Base-by-base conservation (phyloP, 768 basidiomycete species). In the Royoungia palumana region DNA sequence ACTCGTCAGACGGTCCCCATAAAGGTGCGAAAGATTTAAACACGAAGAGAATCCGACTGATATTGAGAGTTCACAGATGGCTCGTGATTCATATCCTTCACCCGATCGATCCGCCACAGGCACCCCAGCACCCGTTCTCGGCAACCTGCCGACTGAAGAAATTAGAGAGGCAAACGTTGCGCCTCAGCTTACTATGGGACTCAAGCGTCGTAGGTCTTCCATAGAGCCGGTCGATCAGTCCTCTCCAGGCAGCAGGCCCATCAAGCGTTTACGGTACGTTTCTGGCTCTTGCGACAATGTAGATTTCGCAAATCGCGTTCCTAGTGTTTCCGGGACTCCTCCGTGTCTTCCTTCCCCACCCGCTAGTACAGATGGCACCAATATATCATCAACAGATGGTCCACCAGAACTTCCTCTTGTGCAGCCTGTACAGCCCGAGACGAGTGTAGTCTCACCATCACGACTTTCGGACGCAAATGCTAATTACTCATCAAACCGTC, bases 391-490 rank as follows among this genome's bases (percentile, higher is more conserved):
- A 14, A 14, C 6, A 7, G 14, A 32, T 5, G 14, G 32, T 6
- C 16, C 32, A 16, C 14, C 32, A 32, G 32, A 32, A 32, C 32
- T 8, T 32, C 16, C 32, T 2, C 32, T 14, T 32, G 14, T 7
- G 14, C 32, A 32, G 32, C 16, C 14, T 16, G 32, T 32, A 32
- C 32, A 16, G 6, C 32, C 6, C 14, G 32, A 32, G 32, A 32
- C 32, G 32, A 16, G 32, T 7, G 7, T 32, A 14, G 14, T 22
- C 5, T 24, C 14, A 39, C 46, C 16, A 16, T 49, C 51, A 22
- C 60, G 69, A 2, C 20, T 72, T 2, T 75, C 77, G 0, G 67
- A 72, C 22, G 45, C 55, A 7, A 65, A 63, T 10, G 20, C 44
- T 1, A 21, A 53, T 1, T 20, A 36, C 1, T 9, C 49, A 4